Evolutionary conservation across 2,329 filamentous ascomycete species (phyloP).

Genomic region (Trichoderma cornu-damae): DNA sequence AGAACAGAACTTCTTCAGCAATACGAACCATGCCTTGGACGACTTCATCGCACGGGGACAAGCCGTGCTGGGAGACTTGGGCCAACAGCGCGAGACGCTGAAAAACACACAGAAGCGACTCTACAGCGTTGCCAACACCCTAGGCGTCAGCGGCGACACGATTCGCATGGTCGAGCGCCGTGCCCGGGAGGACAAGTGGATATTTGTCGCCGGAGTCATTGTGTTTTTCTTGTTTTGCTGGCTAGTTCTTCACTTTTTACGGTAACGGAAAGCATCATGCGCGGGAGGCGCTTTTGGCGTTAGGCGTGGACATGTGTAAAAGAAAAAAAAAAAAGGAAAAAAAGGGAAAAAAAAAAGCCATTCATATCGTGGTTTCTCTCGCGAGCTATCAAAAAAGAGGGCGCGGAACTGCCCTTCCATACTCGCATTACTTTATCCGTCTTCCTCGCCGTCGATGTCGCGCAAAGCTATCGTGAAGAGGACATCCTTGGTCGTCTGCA

Average conservation of each 20-base stretch:
- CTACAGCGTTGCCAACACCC: conserved; percentile 88
- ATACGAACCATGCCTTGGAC: conserved; percentile 79
- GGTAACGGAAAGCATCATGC: conserved; percentile 32
- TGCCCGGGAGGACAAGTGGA: conserved; percentile 95
- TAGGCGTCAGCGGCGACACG: conserved; percentile 90
- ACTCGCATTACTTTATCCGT: conserved; percentile 23
- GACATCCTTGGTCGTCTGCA: conserved; percentile 60
- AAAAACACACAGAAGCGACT: conserved; percentile 89
- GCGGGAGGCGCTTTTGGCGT: conserved; percentile 21
- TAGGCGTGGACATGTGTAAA: conserved; percentile 7
- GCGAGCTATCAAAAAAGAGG: conserved; percentile 10
- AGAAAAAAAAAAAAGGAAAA: too few species aligned
- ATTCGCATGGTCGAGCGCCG: conserved; percentile 94
- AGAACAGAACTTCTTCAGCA: conserved; percentile 82
- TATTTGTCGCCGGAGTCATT: conserved; percentile 82
- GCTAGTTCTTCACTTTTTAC: conserved; percentile 78
- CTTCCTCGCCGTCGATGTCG: conserved; percentile 34
- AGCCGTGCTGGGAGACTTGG: conserved; percentile 82
- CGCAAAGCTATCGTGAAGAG: conserved; percentile 68
- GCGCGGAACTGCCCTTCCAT: not conserved
- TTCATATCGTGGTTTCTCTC: conserved; percentile 9
- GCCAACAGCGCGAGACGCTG: conserved; percentile 86
- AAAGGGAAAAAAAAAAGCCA: conserved; percentile 4
- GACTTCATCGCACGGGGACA: conserved; percentile 90
- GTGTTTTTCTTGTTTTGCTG: conserved; percentile 91